These are phyloP conservation scores for Corallochytrium limacisporum DNA, from an alignment of 78 protist species.

Conservation along the genomic window DNA sequence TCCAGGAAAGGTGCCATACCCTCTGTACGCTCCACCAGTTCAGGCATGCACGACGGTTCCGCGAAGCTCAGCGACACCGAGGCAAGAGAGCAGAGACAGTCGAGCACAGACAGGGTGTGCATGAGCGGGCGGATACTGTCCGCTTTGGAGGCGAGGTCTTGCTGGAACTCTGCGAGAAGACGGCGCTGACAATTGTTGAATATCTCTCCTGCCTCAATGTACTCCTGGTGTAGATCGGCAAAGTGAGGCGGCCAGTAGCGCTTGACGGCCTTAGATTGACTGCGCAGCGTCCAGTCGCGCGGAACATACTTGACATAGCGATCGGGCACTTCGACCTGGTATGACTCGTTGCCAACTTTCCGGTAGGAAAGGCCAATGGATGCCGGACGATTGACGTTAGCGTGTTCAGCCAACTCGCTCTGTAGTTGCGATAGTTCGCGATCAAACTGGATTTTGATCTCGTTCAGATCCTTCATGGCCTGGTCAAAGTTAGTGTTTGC, in stretches of 20 bases:
- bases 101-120: background rate
- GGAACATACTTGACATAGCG: background rate
- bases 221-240: background rate
- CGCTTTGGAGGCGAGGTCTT: background rate
- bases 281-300: background rate
- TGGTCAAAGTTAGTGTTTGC: slow-evolving; percentile 4
- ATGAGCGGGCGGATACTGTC: background rate
- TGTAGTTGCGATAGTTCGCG: background rate
- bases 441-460: background rate
- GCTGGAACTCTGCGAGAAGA: background rate
- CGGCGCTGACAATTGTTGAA: background rate
- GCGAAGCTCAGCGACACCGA: background rate
- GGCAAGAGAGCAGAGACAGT: background rate
- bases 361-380: background rate
- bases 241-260: slow-evolving; percentile 19
- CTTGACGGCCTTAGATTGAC: background rate
- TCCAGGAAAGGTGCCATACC: background rate
- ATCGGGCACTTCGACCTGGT: slow-evolving; percentile 12
- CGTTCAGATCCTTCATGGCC: background rate
- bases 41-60: background rate
- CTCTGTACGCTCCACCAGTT: background rate
- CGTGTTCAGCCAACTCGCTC: background rate
- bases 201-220: background rate
- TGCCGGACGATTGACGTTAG: too few relatives aligned
- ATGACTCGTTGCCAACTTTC: slow-evolving; percentile 3